Conservation (phyloP, 768 basidiomycete species). For the Rhodotorula diobovata region DNA sequence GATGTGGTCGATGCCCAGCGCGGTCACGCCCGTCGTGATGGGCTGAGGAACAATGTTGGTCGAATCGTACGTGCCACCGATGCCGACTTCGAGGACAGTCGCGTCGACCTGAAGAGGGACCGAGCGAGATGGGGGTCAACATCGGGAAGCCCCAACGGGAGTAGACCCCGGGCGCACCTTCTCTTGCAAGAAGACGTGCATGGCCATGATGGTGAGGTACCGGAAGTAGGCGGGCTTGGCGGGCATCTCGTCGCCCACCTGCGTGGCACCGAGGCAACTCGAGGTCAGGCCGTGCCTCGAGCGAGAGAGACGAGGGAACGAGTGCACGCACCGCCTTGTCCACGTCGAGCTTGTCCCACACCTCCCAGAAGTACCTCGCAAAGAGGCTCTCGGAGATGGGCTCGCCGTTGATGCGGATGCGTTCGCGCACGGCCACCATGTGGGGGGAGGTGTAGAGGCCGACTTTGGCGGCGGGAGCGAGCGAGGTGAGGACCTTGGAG, state of each 20-base stretch:
- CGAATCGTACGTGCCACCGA: conserved; percentile 88
- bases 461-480: conserved; percentile 70
- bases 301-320: neutral
- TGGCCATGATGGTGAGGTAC: conserved; percentile 85
- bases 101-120: conserved; percentile 61
- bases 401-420: conserved; percentile 85
- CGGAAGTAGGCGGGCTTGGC: conserved; percentile 89
- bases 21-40: conserved; percentile 80
- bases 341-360: conserved; percentile 76
- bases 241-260: conserved; percentile 50
- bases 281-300: neutral
- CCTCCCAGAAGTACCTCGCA: conserved; percentile 86
- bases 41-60: conserved; percentile 93
- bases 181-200: conserved; percentile 75
- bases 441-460: conserved; percentile 97
- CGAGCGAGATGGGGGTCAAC: neutral
- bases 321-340: conserved; percentile 58
- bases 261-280: neutral
- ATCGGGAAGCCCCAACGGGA: neutral
- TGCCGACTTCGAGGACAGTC: conserved; percentile 90
- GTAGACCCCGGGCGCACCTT: conserved; percentile 51
- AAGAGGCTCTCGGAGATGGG: conserved; percentile 86
- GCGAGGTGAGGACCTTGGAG: conserved; percentile 73
- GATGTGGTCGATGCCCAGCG: conserved; percentile 88
- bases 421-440: conserved; percentile 87